These are phyloP conservation scores for Oehlia diaphana DNA, from an alignment of 192 early-diverging fungal species.

Conservation along the genomic window DNA sequence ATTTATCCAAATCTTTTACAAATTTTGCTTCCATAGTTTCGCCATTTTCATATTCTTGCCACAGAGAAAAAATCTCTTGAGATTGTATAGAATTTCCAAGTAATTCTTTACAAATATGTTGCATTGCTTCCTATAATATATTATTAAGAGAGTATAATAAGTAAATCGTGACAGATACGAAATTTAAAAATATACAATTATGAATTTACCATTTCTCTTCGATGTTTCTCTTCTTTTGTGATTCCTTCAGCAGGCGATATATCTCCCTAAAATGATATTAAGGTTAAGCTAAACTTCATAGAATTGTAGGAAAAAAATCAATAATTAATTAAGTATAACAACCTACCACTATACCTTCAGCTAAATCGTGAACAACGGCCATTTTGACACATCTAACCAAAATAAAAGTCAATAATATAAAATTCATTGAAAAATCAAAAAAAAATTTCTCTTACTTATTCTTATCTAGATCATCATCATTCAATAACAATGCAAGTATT, in stretches of 20 bases:
- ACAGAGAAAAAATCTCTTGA: slow-evolving; percentile 73
- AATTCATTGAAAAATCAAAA: background rate
- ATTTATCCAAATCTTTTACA: slow-evolving; percentile 94
- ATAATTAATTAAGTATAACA: background rate
- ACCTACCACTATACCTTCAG: slow-evolving; percentile 76
- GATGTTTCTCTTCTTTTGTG: slow-evolving; percentile 74
- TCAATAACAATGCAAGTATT: slow-evolving; percentile 81
- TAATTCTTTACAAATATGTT: slow-evolving; percentile 53
- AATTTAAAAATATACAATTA: background rate
- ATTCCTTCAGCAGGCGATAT: slow-evolving; percentile 85
- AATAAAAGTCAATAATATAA: background rate
- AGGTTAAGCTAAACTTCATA: no score
- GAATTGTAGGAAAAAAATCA: background rate
- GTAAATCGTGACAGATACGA: background rate
- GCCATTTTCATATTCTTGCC: slow-evolving; percentile 85
- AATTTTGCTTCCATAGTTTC: slow-evolving; percentile 73
- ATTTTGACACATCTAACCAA: slow-evolving; percentile 77
- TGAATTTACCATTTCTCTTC: slow-evolving; percentile 57
- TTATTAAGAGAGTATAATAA: background rate
- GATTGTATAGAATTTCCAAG: slow-evolving; percentile 59
- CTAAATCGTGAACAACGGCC: slow-evolving; percentile 92
- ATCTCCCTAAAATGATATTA: slow-evolving; percentile 63
- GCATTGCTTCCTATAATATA: slow-evolving; percentile 58
- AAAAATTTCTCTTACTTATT: slow-evolving; percentile 38
- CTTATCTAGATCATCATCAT: slow-evolving; percentile 66